phyloP scores from a whole-genome alignment of 2,329 filamentous ascomycete species.

The Xylariaceae sp. region DNA sequence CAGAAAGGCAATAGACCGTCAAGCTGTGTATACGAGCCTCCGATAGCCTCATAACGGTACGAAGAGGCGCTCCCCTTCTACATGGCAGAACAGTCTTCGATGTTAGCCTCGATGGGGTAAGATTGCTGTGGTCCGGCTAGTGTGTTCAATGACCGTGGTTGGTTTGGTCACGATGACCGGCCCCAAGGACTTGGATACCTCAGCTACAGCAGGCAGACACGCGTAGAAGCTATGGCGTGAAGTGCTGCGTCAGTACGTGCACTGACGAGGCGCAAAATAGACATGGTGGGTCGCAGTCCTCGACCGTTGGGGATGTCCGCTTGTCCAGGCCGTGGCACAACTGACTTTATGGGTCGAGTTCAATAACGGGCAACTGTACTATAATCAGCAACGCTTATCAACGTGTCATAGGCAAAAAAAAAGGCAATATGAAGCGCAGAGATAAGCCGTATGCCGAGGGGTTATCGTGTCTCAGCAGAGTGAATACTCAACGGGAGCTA shows the following conservation, averaged over 20 bases:
- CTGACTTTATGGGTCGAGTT: slow-evolving; percentile 23
- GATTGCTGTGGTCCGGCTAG: slow-evolving; percentile 2
- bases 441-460: slow-evolving; percentile 11
- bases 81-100: slow-evolving; percentile 1
- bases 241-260: slow-evolving; percentile 13
- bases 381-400: slow-evolving; percentile 11
- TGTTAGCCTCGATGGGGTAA: neutral
- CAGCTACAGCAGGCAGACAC: slow-evolving; percentile 13
- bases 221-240: slow-evolving; percentile 15
- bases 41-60: neutral
- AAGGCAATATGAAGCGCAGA: neutral
- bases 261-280: slow-evolving; percentile 23
- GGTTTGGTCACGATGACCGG: slow-evolving; percentile 1
- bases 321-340: slow-evolving; percentile 24
- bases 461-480: slow-evolving; percentile 23
- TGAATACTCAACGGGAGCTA: slow-evolving; percentile 2
- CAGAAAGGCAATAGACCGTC: slow-evolving; percentile 5
- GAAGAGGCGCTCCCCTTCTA: slow-evolving; percentile 1
- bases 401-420: slow-evolving; percentile 3
- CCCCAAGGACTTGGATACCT: slow-evolving; percentile 3
- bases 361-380: slow-evolving; percentile 10
- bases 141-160: neutral
- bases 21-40: neutral
- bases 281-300: slow-evolving; percentile 26
- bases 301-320: slow-evolving; percentile 36